Percentiles rank a stretch among this genome's conserved stretches.
These are phyloP conservation scores for Fraxinus ornus DNA, from an alignment of 305 asterid genomes.

Conservation along the genomic window DNA sequence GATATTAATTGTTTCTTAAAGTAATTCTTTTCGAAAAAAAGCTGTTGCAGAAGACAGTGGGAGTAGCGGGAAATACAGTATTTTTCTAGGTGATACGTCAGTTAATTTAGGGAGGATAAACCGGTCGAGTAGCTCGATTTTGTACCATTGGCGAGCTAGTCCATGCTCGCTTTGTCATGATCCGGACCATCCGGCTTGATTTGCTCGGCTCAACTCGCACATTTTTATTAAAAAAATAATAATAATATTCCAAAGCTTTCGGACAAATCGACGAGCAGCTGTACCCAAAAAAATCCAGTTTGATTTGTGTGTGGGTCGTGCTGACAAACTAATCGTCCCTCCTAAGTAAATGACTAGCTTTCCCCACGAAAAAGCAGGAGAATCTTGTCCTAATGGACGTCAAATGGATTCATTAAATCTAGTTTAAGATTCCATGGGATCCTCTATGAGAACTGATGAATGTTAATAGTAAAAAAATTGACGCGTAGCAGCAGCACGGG, in stretches of 20 bases:
- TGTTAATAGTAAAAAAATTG: not conserved
- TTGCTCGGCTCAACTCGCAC: not conserved
- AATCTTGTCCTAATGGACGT: conserved; percentile 55
- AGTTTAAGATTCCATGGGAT: conserved; percentile 33
- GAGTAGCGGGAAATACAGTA: conserved; percentile 45
- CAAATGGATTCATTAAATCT: conserved; percentile 43
- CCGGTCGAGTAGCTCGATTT: not conserved
- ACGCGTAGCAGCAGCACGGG: conserved; percentile 28
- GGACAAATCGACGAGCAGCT: not conserved
- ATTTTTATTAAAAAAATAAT: not conserved
- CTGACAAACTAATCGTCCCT: not conserved
- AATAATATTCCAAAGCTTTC: not conserved
- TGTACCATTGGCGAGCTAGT: not conserved
- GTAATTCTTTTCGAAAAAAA: not conserved
- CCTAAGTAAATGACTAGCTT: conserved; percentile 19
- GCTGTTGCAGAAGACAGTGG: not conserved
- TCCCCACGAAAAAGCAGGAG: conserved; percentile 47
- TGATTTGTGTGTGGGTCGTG: not conserved
- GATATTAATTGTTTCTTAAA: conserved; percentile 10
- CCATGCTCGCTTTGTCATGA: not conserved
- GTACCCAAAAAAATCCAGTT: not conserved
- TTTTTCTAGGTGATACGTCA: conserved; percentile 6
- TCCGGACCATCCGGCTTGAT: not conserved
- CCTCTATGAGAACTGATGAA: conserved; percentile 33
- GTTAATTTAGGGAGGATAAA: not conserved